Conservation (phyloP, 2,329 filamentous ascomycete species). For the Thelonectria rubi region DNA sequence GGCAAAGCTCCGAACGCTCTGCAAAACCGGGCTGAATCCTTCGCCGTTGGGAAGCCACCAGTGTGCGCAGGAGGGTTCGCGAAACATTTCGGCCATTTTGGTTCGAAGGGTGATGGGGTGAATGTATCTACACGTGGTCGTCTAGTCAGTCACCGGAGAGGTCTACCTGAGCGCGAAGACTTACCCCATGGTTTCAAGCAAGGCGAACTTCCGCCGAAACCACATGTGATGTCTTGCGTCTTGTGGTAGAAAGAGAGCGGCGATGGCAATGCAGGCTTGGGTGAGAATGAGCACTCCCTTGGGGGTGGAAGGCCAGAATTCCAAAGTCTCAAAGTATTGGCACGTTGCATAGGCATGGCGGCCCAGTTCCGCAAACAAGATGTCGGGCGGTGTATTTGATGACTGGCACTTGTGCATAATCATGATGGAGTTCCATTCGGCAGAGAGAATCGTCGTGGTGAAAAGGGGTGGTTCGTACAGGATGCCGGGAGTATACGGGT, state of each 20-base stretch:
- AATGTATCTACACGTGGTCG: slow-evolving; percentile 71
- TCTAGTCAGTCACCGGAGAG: slow-evolving; percentile 18
- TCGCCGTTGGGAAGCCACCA: slow-evolving; percentile 94
- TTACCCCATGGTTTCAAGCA: slow-evolving; percentile 82
- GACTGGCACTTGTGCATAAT: slow-evolving; percentile 84
- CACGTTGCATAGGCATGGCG: slow-evolving; percentile 74
- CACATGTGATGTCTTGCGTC: slow-evolving; percentile 79
- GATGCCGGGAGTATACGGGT: slow-evolving; percentile 75
- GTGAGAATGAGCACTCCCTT: slow-evolving; percentile 76
- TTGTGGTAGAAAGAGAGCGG: slow-evolving; percentile 80
- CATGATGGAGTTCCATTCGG: slow-evolving; percentile 81
- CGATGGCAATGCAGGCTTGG: slow-evolving; percentile 80
- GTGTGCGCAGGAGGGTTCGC: slow-evolving; percentile 72
- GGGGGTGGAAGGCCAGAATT: slow-evolving; percentile 74
- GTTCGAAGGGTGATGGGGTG: slow-evolving; percentile 78
- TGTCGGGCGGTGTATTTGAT: slow-evolving; percentile 62
- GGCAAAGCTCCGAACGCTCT: slow-evolving; percentile 81
- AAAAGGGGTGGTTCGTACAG: slow-evolving; percentile 77
- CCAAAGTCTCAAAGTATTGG: slow-evolving; percentile 81
- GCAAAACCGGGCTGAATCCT: slow-evolving; percentile 76
- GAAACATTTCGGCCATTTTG: slow-evolving; percentile 80
- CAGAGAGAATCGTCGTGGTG: slow-evolving; percentile 75
- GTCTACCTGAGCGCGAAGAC: slow-evolving; percentile 39
- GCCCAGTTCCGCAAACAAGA: slow-evolving; percentile 63
- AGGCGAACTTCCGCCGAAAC: slow-evolving; percentile 80